Percentiles rank a stretch among this genome's conserved stretches.
These are phyloP conservation scores for Hericium erinaceus DNA, from an alignment of 768 basidiomycete genomes.

Conservation along the genomic window DNA sequence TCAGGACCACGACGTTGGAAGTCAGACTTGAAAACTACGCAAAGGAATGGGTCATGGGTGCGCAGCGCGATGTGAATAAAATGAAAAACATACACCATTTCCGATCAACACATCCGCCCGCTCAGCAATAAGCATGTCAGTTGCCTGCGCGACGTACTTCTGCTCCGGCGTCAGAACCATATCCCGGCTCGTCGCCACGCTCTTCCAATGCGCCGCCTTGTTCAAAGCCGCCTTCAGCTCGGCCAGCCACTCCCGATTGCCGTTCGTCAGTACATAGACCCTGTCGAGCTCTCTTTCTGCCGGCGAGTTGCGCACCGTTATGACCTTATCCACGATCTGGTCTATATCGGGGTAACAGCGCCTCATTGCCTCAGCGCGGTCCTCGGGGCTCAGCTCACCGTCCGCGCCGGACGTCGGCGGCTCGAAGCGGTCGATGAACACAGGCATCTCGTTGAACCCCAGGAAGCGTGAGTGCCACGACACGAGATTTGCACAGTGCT, in stretches of 20 bases:
- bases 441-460: constrained; percentile 35
- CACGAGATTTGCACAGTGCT: constrained; percentile 33
- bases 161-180: constrained; percentile 32
- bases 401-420: constrained; percentile 20
- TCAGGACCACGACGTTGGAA: constrained; percentile 8
- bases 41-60: too few species aligned
- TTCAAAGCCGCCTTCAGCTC: constrained; percentile 27
- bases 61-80: too few species aligned
- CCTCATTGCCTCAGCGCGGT: constrained; percentile 12
- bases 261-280: constrained; percentile 43
- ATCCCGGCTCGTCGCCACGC: constrained; percentile 31
- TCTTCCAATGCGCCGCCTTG: neutral
- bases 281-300: constrained; percentile 18
- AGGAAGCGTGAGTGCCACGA: constrained; percentile 25
- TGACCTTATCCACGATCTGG: constrained; percentile 31
- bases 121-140: constrained; percentile 41
- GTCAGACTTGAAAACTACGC: constrained; percentile 11
- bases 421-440: constrained; percentile 28
- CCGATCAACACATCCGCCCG: constrained; percentile 40
- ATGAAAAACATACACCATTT: constrained; percentile 33
- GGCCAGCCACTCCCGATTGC: constrained; percentile 27
- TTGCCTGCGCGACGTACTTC: constrained; percentile 32
- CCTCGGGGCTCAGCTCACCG: constrained; percentile 18
- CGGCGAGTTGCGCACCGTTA: constrained; percentile 2
- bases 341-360: constrained; percentile 34